Conservation (phyloP, 352 stramenopile genomes). For the Pseudoperonospora humuli region DNA sequence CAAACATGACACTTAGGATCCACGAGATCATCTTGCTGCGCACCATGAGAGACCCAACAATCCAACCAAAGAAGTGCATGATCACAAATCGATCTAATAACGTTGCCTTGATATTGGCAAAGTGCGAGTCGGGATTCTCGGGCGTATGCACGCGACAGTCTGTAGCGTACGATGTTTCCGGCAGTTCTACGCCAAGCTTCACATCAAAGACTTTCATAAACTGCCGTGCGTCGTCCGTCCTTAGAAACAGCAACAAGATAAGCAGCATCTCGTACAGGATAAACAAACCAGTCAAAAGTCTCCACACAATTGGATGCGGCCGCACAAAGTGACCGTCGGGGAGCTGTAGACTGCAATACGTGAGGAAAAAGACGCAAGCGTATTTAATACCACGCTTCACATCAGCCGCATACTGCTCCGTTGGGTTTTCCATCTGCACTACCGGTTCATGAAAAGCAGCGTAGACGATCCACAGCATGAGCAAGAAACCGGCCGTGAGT, state of each 20-base stretch:
- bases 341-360: constrained; percentile 81
- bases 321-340: constrained; percentile 82
- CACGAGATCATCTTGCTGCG: constrained; percentile 79
- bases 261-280: constrained; percentile 90
- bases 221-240: constrained; percentile 63
- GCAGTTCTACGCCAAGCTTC: constrained; percentile 62
- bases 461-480: constrained; percentile 84
- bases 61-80: constrained; percentile 88
- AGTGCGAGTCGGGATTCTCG: constrained; percentile 70
- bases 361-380: constrained; percentile 76
- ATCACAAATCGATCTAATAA: constrained; percentile 86
- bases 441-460: constrained; percentile 62
- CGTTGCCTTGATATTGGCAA: constrained; percentile 72
- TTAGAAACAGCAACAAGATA: constrained; percentile 80
- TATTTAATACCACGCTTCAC: constrained; percentile 75
- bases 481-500: constrained; percentile 64
- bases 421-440: constrained; percentile 28
- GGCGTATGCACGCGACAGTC: constrained; percentile 85
- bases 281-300: constrained; percentile 84
- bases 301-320: constrained; percentile 88
- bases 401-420: constrained; percentile 34
- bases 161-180: constrained; percentile 71
- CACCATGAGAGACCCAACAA: constrained; percentile 82
- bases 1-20: constrained; percentile 78
- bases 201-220: constrained; percentile 85